Evolutionary conservation across 2,329 filamentous ascomycete species (phyloP).

Genomic region (Bipolaris sorokiniana): DNA sequence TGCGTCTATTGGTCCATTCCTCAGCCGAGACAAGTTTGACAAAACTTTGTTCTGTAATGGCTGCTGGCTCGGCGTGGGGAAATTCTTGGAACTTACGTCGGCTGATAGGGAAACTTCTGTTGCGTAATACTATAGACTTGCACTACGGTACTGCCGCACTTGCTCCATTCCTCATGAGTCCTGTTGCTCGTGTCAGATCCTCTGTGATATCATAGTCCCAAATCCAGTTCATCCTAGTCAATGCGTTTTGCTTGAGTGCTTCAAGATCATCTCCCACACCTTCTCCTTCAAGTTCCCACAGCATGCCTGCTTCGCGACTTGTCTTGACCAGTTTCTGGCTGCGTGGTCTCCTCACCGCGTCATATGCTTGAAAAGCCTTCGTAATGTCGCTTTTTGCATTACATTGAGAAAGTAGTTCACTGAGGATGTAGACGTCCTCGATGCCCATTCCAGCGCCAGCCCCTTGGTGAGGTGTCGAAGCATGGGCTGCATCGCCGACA

Average conservation of each 20-base stretch:
- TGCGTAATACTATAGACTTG: not conserved
- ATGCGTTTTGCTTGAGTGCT: constrained; percentile 39
- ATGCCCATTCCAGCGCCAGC: constrained; percentile 62
- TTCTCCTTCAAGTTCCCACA: constrained; percentile 50
- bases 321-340: constrained; percentile 50
- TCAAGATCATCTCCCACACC: constrained; percentile 43
- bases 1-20: not conserved
- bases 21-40: not conserved
- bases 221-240: constrained; percentile 47
- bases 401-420: constrained; percentile 44
- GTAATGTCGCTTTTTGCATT: constrained; percentile 24
- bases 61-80: not conserved
- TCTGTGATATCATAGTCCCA: constrained; percentile 49
- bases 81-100: not conserved
- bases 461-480: constrained; percentile 51
- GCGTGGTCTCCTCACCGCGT: constrained; percentile 48
- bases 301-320: constrained; percentile 48
- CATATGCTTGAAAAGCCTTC: constrained; percentile 49
- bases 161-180: not conserved
- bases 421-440: constrained; percentile 59
- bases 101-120: not conserved
- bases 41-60: not conserved
- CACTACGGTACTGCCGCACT: not conserved
- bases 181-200: constrained; percentile 38
- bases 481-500: constrained; percentile 54